Conservation (phyloP, 2,329 filamentous ascomycete species). For the Cladosporium oxysporum region DNA sequence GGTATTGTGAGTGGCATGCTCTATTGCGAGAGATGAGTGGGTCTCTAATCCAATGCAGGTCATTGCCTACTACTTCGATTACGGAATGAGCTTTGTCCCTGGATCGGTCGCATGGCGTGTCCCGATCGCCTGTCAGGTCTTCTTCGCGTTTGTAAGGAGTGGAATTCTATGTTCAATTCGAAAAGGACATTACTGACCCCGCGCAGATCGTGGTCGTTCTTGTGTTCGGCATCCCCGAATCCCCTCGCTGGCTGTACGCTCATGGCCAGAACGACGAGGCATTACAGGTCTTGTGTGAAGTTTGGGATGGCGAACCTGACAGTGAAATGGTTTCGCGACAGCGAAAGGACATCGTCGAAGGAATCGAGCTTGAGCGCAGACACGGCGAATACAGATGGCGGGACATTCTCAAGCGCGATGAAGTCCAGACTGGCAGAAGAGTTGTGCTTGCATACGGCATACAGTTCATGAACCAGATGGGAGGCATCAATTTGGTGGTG, state of each 20-base stretch:
- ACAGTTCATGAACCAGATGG: conserved; percentile 45
- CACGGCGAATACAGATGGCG: conserved; percentile 44
- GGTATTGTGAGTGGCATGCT: neutral
- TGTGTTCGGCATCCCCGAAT: conserved; percentile 42
- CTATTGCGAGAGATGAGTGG: neutral
- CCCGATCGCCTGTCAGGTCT: conserved; percentile 49
- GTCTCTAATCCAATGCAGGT: conserved; percentile 20
- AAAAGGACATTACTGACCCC: neutral
- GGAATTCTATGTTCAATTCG: neutral
- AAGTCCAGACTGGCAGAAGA: conserved; percentile 43
- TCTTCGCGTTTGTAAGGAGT: conserved; percentile 32
- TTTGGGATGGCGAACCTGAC: conserved; percentile 35
- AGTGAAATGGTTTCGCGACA: conserved; percentile 31
- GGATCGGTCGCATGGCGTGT: conserved; percentile 50
- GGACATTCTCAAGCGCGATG: conserved; percentile 39
- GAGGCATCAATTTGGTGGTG: conserved; percentile 44
- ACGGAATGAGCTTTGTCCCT: conserved; percentile 42
- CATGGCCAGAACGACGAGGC: conserved; percentile 37
- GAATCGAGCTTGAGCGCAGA: conserved; percentile 39
- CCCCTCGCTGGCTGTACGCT: conserved; percentile 45
- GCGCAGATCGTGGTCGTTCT: conserved; percentile 41
- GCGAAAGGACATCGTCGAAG: conserved; percentile 41
- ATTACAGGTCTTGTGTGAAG: conserved; percentile 37
- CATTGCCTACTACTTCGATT: conserved; percentile 39
- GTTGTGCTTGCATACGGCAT: conserved; percentile 44